Conservation (phyloP, 2,329 filamentous ascomycete species). For the Colletotrichum salicis region DNA sequence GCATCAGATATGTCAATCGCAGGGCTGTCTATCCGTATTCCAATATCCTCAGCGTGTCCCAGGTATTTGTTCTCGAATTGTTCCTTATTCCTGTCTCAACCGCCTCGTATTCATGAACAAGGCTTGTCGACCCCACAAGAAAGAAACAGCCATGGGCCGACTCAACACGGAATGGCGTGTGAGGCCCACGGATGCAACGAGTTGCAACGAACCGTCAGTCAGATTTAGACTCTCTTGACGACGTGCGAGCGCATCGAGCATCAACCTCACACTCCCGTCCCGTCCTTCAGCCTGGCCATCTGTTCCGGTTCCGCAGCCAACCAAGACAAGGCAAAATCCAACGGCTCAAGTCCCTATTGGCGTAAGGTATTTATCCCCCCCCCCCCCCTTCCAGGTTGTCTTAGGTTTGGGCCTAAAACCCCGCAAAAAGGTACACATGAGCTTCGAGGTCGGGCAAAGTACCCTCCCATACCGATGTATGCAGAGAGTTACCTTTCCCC, state of each 20-base stretch:
- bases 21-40: background rate
- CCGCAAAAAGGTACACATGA: constrained; percentile 5
- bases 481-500: background rate
- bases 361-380: background rate
- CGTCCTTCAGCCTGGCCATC: background rate
- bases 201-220: background rate
- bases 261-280: background rate
- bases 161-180: background rate
- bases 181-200: background rate
- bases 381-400: background rate
- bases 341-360: background rate
- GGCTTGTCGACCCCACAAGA: background rate
- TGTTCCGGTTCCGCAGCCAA: background rate
- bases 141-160: background rate
- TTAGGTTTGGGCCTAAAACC: constrained; percentile 5
- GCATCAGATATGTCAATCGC: background rate
- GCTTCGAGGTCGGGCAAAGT: background rate
- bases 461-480: background rate
- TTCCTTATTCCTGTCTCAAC: constrained; percentile 28
- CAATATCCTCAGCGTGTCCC: background rate
- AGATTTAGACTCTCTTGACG: background rate
- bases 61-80: constrained; percentile 13
- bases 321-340: background rate
- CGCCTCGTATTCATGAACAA: background rate
- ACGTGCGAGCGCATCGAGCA: background rate